These are phyloP conservation scores for Colletotrichum tofieldiae DNA, from an alignment of 2,329 filamentous ascomycete species.

Conservation along the genomic window DNA sequence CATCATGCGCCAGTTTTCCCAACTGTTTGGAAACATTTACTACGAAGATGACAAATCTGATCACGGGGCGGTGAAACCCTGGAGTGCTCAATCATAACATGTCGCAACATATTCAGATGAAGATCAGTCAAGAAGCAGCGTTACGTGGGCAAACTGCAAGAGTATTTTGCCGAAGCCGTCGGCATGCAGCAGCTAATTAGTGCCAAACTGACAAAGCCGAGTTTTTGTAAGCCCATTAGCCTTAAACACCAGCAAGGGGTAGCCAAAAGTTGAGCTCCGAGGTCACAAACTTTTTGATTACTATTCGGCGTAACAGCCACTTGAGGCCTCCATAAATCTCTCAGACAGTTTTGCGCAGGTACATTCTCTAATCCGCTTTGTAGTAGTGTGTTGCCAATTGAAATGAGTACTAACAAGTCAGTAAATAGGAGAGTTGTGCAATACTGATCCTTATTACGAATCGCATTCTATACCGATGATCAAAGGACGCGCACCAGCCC, in stretches of 20 bases:
- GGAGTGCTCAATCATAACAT: not conserved
- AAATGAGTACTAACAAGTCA: too few species aligned
- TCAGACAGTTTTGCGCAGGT: too few species aligned
- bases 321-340: not conserved
- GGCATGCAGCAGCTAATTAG: not conserved
- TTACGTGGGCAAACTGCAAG: not conserved
- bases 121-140: not conserved
- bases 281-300: not conserved
- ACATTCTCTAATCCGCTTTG: too few species aligned
- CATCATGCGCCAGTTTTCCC: too few species aligned
- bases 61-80: not conserved
- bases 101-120: not conserved
- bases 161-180: not conserved
- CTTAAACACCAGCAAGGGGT: too few species aligned
- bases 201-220: not conserved
- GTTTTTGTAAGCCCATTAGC: too few species aligned
- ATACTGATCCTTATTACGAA: too few species aligned
- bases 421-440: too few species aligned
- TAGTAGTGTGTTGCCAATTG: too few species aligned
- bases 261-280: not conserved
- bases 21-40: not conserved
- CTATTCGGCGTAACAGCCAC: not conserved
- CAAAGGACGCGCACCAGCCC: too few species aligned
- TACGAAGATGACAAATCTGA: not conserved
- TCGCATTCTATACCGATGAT: too few species aligned